Evolutionary conservation across 176 grass and related monocot species (phyloP).

Genomic region (Aegilops bicornis): DNA sequence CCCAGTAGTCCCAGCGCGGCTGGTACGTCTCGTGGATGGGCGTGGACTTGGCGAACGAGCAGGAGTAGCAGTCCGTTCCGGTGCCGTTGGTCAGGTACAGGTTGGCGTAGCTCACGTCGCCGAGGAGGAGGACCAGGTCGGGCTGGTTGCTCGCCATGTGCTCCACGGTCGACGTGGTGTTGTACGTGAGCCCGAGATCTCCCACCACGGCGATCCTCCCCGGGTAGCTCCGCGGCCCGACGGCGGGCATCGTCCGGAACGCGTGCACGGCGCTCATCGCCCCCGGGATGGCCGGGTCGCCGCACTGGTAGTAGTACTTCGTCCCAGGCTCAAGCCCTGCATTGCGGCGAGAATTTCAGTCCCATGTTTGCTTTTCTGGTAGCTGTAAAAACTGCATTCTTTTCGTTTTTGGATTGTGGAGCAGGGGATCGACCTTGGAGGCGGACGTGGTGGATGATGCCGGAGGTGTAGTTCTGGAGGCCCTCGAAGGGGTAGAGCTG

Average conservation of each 20-base stretch:
- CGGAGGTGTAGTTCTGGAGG: constrained; percentile 84
- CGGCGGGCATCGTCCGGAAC: constrained; percentile 78
- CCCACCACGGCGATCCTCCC: constrained; percentile 70
- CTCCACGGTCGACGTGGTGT: constrained; percentile 75
- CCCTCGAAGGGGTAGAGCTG: constrained; percentile 87
- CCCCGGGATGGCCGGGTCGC: constrained; percentile 50
- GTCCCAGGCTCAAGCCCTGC: constrained; percentile 56
- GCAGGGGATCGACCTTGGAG: constrained; percentile 39
- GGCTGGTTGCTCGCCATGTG: constrained; percentile 74
- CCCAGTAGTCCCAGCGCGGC: constrained; percentile 94
- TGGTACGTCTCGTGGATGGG: constrained; percentile 91
- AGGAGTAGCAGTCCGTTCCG: constrained; percentile 77
- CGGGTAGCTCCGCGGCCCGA: constrained; percentile 62
- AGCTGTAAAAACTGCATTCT: neutral
- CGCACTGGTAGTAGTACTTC: constrained; percentile 72
- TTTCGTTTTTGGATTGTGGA: neutral
- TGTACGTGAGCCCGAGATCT: constrained; percentile 83
- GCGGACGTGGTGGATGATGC: constrained; percentile 88
- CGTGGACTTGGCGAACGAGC: constrained; percentile 50
- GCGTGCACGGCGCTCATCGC: constrained; percentile 57
- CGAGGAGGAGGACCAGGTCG: constrained; percentile 76
- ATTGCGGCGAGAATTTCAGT: neutral
- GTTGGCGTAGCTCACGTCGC: constrained; percentile 86
- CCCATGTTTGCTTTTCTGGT: neutral
- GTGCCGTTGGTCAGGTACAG: constrained; percentile 85